Evolutionary conservation across 2,329 filamentous ascomycete genomes (phyloP), one percentile per base, ranked within the genome.

Genomic region (Ascochyta rabiei): DNA sequence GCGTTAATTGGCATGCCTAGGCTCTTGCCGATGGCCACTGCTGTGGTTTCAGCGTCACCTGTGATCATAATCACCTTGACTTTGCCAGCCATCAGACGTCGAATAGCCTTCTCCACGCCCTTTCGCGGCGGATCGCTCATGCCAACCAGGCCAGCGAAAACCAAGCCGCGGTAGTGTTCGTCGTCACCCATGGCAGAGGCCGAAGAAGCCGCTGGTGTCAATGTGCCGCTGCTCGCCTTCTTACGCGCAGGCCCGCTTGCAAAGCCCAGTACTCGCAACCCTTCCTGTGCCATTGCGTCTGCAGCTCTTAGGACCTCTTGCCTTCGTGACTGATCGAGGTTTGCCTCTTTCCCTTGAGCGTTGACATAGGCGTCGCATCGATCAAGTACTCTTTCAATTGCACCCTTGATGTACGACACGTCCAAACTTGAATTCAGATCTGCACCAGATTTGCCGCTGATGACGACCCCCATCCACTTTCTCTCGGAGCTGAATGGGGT

Each of bases 51-150:
- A 15, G 95, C 91, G 74, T 99, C 95, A 54, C 95, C 95, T 9
- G 95, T 99, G 63, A 99, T 98, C 95, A 99, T 99, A 66, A 99
- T 96, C 42, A 99, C 91, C 74, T 92, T 95, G 59, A 99, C 95
- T 34, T 93, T 93, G 48, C 95, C 95, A 43, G 91, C 87, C 88
- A 98, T 93, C 50, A 99, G 80, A 58, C 89, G 88, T 63, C 91
- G 85, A 63, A 99, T 97, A 6, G 93, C 92, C 60, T 89, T 88
- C 63, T 91, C 89, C 8, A 99, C 95, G 38, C 92, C 92, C 62
- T 92, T 91, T 44, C 95, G 84, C 2, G 95, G 95, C 4, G 95
- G 95, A 72, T 99, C 95, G 63, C 91, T 96, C 93, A 99, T 99
- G 42, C 95, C 95, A 24, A 98, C 91, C 24, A 98, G 77, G 4